Conservation (phyloP, 2,329 filamentous ascomycete genomes). For the Anthostomella pinea region DNA sequence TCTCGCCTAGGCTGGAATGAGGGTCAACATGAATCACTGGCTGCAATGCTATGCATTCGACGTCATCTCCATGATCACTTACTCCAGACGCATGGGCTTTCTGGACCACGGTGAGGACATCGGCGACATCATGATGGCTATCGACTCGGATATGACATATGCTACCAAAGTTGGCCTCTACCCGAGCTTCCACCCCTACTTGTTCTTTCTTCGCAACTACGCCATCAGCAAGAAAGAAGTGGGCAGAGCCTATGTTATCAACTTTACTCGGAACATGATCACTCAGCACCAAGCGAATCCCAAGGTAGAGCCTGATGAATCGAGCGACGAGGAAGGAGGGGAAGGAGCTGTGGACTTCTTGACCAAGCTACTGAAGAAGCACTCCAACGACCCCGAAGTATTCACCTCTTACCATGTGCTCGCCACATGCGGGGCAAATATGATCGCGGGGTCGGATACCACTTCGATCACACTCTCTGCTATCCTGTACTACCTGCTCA, state of each 20-base stretch:
- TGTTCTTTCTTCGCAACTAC: conserved; percentile 4
- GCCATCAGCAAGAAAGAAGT: conserved; percentile 11
- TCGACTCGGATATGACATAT: conserved; percentile 24
- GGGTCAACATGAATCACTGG: conserved; percentile 31
- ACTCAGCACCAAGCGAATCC: conserved; percentile 7
- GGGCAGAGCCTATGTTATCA: conserved; percentile 25
- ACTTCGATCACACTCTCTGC: conserved; percentile 46
- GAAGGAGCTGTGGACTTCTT: conserved; percentile 13
- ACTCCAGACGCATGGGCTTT: conserved; percentile 32
- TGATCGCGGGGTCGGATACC: conserved; percentile 36
- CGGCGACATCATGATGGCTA: conserved; percentile 19
- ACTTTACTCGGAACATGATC: conserved; percentile 21
- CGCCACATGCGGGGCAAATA: background rate
- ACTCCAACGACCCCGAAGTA: background rate
- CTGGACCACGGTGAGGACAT: conserved; percentile 34
- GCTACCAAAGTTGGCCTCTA: conserved; percentile 21
- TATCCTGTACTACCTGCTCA: conserved; percentile 43
- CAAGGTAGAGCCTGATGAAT: background rate
- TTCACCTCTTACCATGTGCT: conserved; percentile 2
- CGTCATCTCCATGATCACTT: conserved; percentile 35
- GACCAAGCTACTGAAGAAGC: conserved; percentile 16
- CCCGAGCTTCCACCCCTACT: conserved; percentile 9
- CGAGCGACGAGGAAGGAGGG: background rate
- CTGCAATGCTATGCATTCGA: conserved; percentile 39
- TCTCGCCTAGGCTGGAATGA: conserved; percentile 10